phyloP scores from a whole-genome alignment of 176 grass and related monocot species.

The Elaeis guineensis region DNA sequence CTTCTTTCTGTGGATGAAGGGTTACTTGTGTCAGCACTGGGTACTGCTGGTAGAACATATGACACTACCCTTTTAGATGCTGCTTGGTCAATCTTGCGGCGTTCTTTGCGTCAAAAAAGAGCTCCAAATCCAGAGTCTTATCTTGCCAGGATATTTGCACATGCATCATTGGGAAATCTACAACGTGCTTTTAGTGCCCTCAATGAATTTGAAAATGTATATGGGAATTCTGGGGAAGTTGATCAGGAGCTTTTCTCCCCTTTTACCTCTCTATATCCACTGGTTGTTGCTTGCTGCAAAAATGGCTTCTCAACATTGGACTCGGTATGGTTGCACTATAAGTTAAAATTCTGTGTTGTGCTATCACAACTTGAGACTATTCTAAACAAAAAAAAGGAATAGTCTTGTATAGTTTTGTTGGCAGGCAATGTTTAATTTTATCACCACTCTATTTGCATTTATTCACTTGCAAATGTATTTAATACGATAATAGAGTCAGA shows the following conservation, averaged over 20 bases:
- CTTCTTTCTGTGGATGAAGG: slow-evolving; percentile 82
- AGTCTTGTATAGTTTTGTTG: too few species aligned
- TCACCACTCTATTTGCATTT: too few species aligned
- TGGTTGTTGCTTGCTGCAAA: slow-evolving; percentile 86
- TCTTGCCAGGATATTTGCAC: slow-evolving; percentile 88
- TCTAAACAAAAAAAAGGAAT: too few species aligned
- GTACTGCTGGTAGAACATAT: slow-evolving; percentile 56
- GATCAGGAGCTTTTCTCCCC: slow-evolving; percentile 87
- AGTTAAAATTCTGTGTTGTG: neutral
- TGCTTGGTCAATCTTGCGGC: slow-evolving; percentile 61
- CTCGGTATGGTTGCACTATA: slow-evolving; percentile 44
- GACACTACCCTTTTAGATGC: slow-evolving; percentile 61
- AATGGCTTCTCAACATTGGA: slow-evolving; percentile 74
- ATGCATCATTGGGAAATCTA: slow-evolving; percentile 79
- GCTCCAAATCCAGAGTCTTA: slow-evolving; percentile 67
- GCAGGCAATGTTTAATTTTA: too few species aligned
- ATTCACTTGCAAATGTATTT: too few species aligned
- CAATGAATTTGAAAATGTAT: slow-evolving; percentile 81
- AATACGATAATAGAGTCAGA: too few species aligned
- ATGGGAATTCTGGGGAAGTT: slow-evolving; percentile 44
- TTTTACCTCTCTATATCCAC: slow-evolving; percentile 74
- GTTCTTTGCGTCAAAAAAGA: slow-evolving; percentile 67
- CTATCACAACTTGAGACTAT: neutral
- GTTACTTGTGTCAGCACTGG: slow-evolving; percentile 61
- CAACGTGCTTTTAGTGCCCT: slow-evolving; percentile 71